Evolutionary conservation across 352 stramenopile genomes (phyloP), one percentile per base, ranked within the genome.

Genomic region (Globisporangium cystogenes): DNA sequence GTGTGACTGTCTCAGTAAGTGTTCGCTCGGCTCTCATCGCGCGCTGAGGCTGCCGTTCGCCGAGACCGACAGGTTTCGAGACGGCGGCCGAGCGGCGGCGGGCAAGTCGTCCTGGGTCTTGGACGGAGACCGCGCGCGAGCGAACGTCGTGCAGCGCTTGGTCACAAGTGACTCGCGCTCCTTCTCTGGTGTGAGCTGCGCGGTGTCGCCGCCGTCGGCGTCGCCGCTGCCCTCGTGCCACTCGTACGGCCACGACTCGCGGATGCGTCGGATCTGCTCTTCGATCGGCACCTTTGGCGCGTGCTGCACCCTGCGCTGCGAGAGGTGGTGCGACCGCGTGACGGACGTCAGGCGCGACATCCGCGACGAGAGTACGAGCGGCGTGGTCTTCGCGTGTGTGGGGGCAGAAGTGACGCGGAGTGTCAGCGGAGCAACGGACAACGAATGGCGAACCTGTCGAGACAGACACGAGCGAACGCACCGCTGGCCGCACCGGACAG

Each of bases 161-260:
- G 60, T 41, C 12, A 47, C n/a, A 7, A 56, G 40, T 10, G 58
- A 16, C 18, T 68, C 57, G 10, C 45, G 26, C 40, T 60, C 51
- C 14, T 57, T 64, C 29, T 57, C 47, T 2, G 56, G 45, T n/a
- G 21, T 26, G 14, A 7, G 4, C 7, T 15, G 7, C 5, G 20
- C 35, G 18, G 55, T 42, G 20, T 55, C 50, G 20, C 70, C 53
- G 16, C 67, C 52, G 23, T 65, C 57, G 16, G 1, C 42, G 5
- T 8, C 26, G 18, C 24, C 5, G 18, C 15, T 15, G n/a, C 12
- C 39, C 27, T 78, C 59, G 42, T 52, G 54, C 79, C 79, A 87
- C 14, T 72, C 65, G 56, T 87, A 82, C 14, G 79, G 79, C 82
- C 79, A 93, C 14, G 67, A 78, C 42, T 73, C 64, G 15, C 82